Evolutionary conservation across 768 basidiomycete species (phyloP).

Genomic region (Pulveroboletus sp.): DNA sequence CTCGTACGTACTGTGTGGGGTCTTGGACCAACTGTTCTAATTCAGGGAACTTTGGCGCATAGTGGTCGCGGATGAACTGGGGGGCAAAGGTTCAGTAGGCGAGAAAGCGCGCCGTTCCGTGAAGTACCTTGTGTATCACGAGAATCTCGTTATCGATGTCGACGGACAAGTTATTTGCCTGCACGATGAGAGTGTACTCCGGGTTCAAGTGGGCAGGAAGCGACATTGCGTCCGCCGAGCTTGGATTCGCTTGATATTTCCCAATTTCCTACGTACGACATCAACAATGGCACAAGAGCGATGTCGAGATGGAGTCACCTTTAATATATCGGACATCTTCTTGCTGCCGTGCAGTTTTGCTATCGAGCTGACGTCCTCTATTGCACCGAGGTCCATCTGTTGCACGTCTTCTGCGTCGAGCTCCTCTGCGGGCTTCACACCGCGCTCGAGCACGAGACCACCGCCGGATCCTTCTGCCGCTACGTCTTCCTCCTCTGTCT

Average conservation of each 20-base stretch:
- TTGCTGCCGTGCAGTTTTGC: slow-evolving; percentile 87
- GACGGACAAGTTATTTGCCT: slow-evolving; percentile 96
- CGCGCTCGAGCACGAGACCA: slow-evolving; percentile 75
- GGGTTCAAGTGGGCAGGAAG: slow-evolving; percentile 84
- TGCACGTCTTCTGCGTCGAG: slow-evolving; percentile 91
- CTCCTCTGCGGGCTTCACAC: slow-evolving; percentile 91
- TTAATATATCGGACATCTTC: slow-evolving; percentile 81
- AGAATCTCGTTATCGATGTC: slow-evolving; percentile 98
- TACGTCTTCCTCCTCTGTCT: slow-evolving; percentile 36
- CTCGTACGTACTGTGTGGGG: slow-evolving; percentile 86
- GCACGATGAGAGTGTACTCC: slow-evolving; percentile 94
- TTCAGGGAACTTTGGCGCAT: slow-evolving; percentile 91
- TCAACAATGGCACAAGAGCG: not conserved
- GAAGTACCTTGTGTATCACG: slow-evolving; percentile 84
- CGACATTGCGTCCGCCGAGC: slow-evolving; percentile 71
- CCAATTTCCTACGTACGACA: slow-evolving; percentile 67
- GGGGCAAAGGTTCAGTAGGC: slow-evolving; percentile 5
- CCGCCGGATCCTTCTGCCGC: slow-evolving; percentile 41
- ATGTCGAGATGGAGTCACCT: slow-evolving; percentile 40
- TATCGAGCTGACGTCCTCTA: slow-evolving; percentile 84
- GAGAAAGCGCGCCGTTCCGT: not conserved
- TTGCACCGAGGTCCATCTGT: slow-evolving; percentile 80
- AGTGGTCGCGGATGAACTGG: slow-evolving; percentile 97
- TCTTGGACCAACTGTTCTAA: slow-evolving; percentile 93
- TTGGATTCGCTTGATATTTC: slow-evolving; percentile 77